These are phyloP conservation scores for Nannizziopsis barbatae DNA, from an alignment of 2,329 filamentous ascomycete genomes.

Conservation along the genomic window DNA sequence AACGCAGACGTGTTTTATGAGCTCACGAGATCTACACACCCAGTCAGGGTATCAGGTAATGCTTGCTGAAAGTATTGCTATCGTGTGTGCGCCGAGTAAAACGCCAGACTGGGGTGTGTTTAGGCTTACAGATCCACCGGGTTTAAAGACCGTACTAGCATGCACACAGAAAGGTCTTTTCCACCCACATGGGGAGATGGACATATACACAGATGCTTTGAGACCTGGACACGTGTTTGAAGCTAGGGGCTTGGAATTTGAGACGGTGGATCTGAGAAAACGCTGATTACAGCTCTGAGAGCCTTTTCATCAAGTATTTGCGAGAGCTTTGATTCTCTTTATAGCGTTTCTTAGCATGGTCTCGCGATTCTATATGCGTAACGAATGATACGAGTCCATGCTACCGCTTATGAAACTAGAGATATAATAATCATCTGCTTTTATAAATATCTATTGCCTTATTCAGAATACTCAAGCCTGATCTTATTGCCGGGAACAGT, in stretches of 20 bases:
- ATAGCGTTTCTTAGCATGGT: neutral
- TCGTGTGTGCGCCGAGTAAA: slow-evolving; percentile 83
- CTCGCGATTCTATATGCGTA: neutral
- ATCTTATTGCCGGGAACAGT: no score
- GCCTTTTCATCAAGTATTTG: neutral
- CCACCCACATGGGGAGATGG: slow-evolving; percentile 60
- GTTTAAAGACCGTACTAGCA: slow-evolving; percentile 68
- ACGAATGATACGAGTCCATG: no score
- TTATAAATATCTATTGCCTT: no score
- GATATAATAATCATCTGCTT: no score
- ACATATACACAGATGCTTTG: slow-evolving; percentile 66
- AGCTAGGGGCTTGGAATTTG: slow-evolving; percentile 53
- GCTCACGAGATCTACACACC: slow-evolving; percentile 83
- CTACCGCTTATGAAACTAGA: no score
- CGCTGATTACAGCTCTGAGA: neutral
- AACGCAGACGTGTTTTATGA: slow-evolving; percentile 96
- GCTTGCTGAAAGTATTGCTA: slow-evolving; percentile 91
- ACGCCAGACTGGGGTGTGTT: slow-evolving; percentile 74
- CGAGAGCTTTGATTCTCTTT: neutral
- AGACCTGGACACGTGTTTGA: slow-evolving; percentile 63
- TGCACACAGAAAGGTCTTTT: slow-evolving; percentile 73
- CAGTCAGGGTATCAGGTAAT: slow-evolving; percentile 91
- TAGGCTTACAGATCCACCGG: slow-evolving; percentile 83
- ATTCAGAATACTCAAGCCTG: no score
- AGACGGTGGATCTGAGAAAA: slow-evolving; percentile 51